Conservation (phyloP, 176 grass and related monocot genomes). For the Avena insularis region DNA sequence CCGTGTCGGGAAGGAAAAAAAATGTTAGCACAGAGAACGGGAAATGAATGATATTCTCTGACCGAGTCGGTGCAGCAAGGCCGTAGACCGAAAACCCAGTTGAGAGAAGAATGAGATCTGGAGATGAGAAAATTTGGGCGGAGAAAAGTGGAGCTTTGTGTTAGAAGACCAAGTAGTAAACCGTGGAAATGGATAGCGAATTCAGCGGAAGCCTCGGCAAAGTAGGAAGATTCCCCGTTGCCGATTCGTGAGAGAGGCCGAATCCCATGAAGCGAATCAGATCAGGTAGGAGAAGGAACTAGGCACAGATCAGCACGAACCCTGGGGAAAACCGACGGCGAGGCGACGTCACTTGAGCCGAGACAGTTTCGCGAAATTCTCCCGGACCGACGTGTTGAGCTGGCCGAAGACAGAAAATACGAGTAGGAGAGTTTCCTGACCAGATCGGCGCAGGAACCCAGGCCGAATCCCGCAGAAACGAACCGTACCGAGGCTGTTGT, state of each 20-base stretch:
- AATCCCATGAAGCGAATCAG: conserved; percentile 27
- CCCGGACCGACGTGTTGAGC: no score
- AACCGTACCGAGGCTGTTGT: background rate
- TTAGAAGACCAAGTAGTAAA: background rate
- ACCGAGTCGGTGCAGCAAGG: background rate
- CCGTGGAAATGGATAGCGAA: conserved; percentile 28
- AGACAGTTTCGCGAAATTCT: conserved; percentile 8
- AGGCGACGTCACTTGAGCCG: conserved; percentile 4
- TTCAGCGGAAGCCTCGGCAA: background rate
- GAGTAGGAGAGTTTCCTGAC: background rate
- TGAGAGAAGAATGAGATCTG: conserved; percentile 25
- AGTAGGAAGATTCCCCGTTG: background rate
- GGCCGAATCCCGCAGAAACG: background rate
- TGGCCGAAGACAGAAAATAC: no score
- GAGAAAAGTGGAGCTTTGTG: background rate
- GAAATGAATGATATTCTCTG: conserved; percentile 21
- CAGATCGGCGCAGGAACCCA: background rate
- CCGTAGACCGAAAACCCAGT: background rate
- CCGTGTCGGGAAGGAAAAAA: background rate
- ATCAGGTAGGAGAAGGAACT: background rate
- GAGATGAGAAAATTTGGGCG: background rate
- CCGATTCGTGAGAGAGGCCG: background rate
- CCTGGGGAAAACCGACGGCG: background rate
- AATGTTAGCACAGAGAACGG: background rate
- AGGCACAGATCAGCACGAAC: conserved; percentile 41